Evolutionary conservation across 1,284 basidiomycete genomes (phyloP).

Genomic region (Cronartium quercuum): DNA sequence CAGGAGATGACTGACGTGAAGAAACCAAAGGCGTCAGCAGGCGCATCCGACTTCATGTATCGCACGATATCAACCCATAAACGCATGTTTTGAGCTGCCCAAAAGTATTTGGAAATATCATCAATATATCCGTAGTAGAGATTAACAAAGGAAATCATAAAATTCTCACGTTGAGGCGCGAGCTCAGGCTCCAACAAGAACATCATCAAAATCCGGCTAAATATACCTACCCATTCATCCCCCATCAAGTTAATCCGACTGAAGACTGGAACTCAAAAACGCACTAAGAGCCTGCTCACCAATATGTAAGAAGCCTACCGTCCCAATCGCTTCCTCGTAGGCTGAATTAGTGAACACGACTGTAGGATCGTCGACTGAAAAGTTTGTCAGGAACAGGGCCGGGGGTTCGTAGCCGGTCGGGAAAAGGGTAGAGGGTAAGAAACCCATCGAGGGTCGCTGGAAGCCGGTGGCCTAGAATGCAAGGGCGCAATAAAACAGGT

Average conservation of each 20-base stretch:
- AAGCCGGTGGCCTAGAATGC: conserved; percentile 36
- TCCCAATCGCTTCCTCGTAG: conserved; percentile 22
- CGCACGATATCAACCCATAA: neutral
- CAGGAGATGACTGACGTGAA: conserved; percentile 1
- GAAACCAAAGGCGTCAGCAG: neutral
- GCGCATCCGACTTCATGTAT: neutral
- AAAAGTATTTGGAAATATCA: neutral
- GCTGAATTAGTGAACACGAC: conserved; percentile 25
- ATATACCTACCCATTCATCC: conserved; percentile 8
- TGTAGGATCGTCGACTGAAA: conserved; percentile 10
- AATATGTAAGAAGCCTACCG: conserved; percentile 26
- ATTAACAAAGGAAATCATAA: too few relatives aligned
- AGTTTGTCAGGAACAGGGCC: conserved; percentile 20
- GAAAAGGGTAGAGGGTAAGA: conserved; percentile 1
- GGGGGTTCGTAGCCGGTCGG: conserved; percentile 18
- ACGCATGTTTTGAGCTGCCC: neutral
- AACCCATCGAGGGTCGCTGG: conserved; percentile 14
- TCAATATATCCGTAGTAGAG: neutral
- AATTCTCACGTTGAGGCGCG: conserved; percentile 21
- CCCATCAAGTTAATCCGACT: neutral
- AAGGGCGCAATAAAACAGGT: neutral
- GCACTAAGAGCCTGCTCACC: conserved; percentile 3
- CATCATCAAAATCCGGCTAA: conserved; percentile 29
- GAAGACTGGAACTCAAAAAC: neutral
- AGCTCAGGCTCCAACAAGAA: conserved; percentile 18